Evolutionary conservation across 1,139 yeast genomes (phyloP).

Genomic region (Yamadazyma spencermartinsiae): DNA sequence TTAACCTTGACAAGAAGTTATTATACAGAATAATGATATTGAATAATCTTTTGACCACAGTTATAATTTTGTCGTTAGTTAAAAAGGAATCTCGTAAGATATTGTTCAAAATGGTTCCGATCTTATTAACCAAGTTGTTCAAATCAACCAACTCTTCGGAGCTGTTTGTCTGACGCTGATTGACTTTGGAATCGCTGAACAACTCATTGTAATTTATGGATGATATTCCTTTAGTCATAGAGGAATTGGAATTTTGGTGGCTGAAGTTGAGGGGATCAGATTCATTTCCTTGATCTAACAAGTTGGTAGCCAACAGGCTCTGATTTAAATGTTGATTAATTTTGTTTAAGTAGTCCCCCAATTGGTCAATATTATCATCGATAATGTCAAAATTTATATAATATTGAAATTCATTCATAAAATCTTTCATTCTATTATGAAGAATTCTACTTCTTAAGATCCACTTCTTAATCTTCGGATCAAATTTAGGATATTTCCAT

Average conservation of each 20-base stretch:
- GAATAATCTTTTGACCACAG: conserved; percentile 45
- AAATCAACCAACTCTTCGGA: conserved; percentile 36
- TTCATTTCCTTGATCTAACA: conserved; percentile 3
- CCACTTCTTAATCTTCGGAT: conserved; percentile 52
- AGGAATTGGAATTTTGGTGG: conserved; percentile 3
- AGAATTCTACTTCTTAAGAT: conserved; percentile 56
- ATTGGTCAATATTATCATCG: conserved; percentile 52
- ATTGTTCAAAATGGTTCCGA: conserved; percentile 63
- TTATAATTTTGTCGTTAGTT: conserved; percentile 58
- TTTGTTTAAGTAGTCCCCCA: conserved; percentile 28
- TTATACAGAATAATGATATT: conserved; percentile 55
- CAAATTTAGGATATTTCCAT: conserved; percentile 58
- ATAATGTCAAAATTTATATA: conserved; percentile 64
- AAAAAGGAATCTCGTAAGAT: conserved; percentile 68
- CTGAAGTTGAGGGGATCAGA: conserved; percentile 2
- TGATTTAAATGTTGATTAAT: conserved; percentile 19
- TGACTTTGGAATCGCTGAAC: conserved; percentile 29
- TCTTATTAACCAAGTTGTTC: conserved; percentile 47
- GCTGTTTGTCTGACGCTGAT: not conserved
- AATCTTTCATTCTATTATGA: conserved; percentile 63
- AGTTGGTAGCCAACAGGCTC: conserved; percentile 15
- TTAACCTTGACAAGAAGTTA: conserved; percentile 52
- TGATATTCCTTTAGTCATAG: conserved; percentile 7
- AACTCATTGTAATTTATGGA: conserved; percentile 25
- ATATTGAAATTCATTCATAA: conserved; percentile 54